Base-by-base conservation (phyloP, 2,329 filamentous ascomycete species). In the Fusarium sp. region DNA sequence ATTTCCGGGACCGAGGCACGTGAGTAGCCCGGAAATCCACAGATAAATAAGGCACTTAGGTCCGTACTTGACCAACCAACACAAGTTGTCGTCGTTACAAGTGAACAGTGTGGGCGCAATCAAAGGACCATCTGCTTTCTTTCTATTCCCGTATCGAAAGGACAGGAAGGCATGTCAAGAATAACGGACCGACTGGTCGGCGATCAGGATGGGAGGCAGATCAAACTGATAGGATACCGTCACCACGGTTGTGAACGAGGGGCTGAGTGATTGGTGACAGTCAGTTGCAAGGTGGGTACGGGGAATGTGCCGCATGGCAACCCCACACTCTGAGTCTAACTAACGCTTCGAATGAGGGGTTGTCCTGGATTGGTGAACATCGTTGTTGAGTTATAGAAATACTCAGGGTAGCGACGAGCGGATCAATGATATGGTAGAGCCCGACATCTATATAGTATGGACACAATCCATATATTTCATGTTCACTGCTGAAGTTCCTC, bases 221-320 rank as follows among this genome's bases (percentile, higher is more conserved):
- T 55, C 64, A 56, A 71, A 68, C 57, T 77, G 76, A 77, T 77
- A 77, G 76, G 75, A 75, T 77, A 77, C 76, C 74, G 64, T 65
- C 65, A 59, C 61, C 60, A 46, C 70, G 76, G 76, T 77, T 78
- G 73, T 64, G 59, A 54, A 49, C 61, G 63, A 64, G 53, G 52
- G 42, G 64, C 53, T 46, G 42, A 66, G 60, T 76, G 73, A 77
- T 78, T 74, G 73, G 72, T 67, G 65, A 69, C 60, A 67, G 42
- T 42, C 57, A 64, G 55, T 41, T 42, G 73, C 44, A 42, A 49
- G 45, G 64, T 69, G 61, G 71, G 64, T 62, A 70, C 54, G 64
- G 45, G 54, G 65, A 70, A 74, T 68, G 64, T 62, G 71, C 73
- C 67, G 73, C 69, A 75, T 72, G 64, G 71, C 65, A 76, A 76